These are phyloP conservation scores for Penicillium angulare DNA, from an alignment of 495 filamentous ascomycete genomes.

Conservation along the genomic window DNA sequence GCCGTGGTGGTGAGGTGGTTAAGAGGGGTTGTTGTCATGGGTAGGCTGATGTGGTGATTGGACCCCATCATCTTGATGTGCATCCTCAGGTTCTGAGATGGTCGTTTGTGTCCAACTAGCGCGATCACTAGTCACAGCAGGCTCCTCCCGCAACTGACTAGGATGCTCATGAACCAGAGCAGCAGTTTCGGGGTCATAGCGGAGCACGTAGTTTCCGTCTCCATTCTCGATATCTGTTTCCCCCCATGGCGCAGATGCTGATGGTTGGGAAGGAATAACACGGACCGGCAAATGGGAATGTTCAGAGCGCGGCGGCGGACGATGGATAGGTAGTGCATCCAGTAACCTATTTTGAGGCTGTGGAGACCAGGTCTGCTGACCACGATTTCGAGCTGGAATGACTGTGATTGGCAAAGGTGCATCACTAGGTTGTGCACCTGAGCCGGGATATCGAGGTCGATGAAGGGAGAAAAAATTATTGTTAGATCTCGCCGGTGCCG, in stretches of 20 bases:
- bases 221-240: slow-evolving; percentile 29
- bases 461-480: slow-evolving; percentile 35
- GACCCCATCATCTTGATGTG: not conserved
- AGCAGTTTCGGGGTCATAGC: slow-evolving; percentile 47
- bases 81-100: slow-evolving; percentile 10
- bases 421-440: slow-evolving; percentile 25
- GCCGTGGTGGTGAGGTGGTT: slow-evolving; percentile 8
- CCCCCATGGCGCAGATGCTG: slow-evolving; percentile 41
- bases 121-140: slow-evolving; percentile 7
- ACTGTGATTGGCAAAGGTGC: slow-evolving; percentile 59
- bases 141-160: slow-evolving; percentile 3
- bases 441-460: slow-evolving; percentile 22
- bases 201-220: slow-evolving; percentile 32
- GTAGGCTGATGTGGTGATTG: not conserved
- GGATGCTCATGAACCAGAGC: slow-evolving; percentile 39
- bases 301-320: not conserved
- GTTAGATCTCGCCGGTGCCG: slow-evolving; percentile 17
- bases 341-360: slow-evolving; percentile 19
- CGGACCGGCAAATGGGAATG: slow-evolving; percentile 25
- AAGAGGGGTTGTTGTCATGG: not conserved
- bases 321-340: slow-evolving; percentile 5
- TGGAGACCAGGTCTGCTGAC: slow-evolving; percentile 45
- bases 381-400: slow-evolving; percentile 64
- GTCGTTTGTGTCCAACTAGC: slow-evolving; percentile 22
- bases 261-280: slow-evolving; percentile 40